Conservation (phyloP, 2,329 filamentous ascomycete species). For the Fusarium transvaalense region DNA sequence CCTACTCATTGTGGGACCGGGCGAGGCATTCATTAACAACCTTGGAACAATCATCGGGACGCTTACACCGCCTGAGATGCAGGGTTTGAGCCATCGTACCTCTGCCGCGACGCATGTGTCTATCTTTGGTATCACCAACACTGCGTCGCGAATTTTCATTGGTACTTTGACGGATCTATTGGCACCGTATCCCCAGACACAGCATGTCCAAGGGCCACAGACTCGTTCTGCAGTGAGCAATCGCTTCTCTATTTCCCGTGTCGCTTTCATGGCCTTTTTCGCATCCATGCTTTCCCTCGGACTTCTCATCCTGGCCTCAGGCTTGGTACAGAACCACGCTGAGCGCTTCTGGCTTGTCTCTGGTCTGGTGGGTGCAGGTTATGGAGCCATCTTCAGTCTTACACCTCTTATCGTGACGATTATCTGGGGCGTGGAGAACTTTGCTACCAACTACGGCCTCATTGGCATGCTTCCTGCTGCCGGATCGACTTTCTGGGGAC, state of each 20-base stretch:
- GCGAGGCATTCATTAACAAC: constrained; percentile 99
- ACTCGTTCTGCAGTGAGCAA: constrained; percentile 49
- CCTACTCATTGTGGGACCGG: constrained; percentile 91
- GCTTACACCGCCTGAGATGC: constrained; percentile 71
- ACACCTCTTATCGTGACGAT: constrained; percentile 95
- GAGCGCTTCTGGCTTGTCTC: constrained; percentile 89
- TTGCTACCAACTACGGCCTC: constrained; percentile 97
- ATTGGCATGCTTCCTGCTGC: constrained; percentile 91
- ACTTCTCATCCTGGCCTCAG: constrained; percentile 82
- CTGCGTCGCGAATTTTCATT: constrained; percentile 87
- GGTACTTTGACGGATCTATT: constrained; percentile 90
- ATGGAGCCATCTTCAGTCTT: constrained; percentile 90
- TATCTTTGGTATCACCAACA: constrained; percentile 90
- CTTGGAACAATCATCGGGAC: constrained; percentile 93
- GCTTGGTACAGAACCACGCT: constrained; percentile 77
- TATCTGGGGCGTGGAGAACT: constrained; percentile 98
- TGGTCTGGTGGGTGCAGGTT: constrained; percentile 86
- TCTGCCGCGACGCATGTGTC: constrained; percentile 90
- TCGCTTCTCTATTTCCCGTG: constrained; percentile 76
- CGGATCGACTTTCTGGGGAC: constrained; percentile 89
- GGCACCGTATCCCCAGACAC: constrained; percentile 74
- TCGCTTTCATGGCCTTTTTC: constrained; percentile 82
- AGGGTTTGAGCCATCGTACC: constrained; percentile 60
- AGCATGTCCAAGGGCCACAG: constrained; percentile 63
- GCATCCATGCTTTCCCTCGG: constrained; percentile 80